Base-by-base conservation (phyloP, 1,139 yeast genomes). In the Taiozyma onychis region DNA sequence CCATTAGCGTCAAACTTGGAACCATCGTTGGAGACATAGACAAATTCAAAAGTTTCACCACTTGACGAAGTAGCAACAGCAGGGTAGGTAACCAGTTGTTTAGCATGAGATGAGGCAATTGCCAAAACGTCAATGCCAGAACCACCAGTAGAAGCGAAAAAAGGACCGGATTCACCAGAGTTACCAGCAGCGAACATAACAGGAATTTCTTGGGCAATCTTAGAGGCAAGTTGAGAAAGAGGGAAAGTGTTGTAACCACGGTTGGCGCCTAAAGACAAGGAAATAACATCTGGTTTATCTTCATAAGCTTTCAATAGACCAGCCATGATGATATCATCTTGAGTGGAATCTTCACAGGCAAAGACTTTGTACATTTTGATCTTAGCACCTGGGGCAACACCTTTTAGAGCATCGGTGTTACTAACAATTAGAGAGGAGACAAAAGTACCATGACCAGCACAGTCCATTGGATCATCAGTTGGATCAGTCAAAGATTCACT, bases 381-480 rank as follows among this genome's bases (percentile, higher is more conserved):
- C 24, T 49, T 48, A 18, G 57, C 49, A 24, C 43, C 52, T 44
- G 51, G 51, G 27, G 51, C 51, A 41, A 49, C 51, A 44, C 51
- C 51, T 9, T 18, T 14, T 7, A 49, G 37, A 16, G 39, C 35
- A 10, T 41, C 45, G 32, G 50, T 44, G 27, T 51, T 41, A 27
- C 49, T 54, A 34, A 52, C 44, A 32, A 52, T 52, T 28, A 54
- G 41, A 22, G 57, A 54, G 18, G 57, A 49, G 16, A 52, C 55
- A 42, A 52, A 54, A 8, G 55, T 52, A 48, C 57, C 55, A 39
- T 54, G 57, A 32, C 57, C 57, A 5, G 43, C 48, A 76, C 77
- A 11, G 72, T 73, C 56, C 77, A 76, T 22, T 73, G 77, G 77
- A 64, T 67, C 45, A 28, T 28, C 27, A 37, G 46, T 39, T 16